phyloP scores from a whole-genome alignment of 345 rosid species.

The Hirschfeldia incana region DNA sequence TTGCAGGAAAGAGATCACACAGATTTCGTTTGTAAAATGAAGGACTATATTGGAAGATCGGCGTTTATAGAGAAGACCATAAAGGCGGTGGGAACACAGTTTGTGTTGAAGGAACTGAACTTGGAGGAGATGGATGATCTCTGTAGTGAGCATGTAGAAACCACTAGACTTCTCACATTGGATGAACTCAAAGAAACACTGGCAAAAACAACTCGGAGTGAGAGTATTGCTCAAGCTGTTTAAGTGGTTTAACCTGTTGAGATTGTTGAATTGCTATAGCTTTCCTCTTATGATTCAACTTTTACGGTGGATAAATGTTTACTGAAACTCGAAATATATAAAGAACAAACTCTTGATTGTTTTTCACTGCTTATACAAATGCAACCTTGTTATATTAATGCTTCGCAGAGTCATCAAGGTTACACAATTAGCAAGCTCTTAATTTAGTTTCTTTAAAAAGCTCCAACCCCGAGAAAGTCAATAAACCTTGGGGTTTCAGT shows the following conservation, averaged over 20 bases:
- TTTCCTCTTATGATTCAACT: neutral
- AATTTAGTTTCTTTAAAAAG: conserved; percentile 4
- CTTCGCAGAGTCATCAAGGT: conserved; percentile 8
- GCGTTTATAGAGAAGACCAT: conserved; percentile 58
- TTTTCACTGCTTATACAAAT: conserved; percentile 18
- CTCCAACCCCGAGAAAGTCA: conserved; percentile 68
- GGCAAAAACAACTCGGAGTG: conserved; percentile 3
- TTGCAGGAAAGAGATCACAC: conserved; percentile 65
- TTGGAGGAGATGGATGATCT: conserved; percentile 13
- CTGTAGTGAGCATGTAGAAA: conserved; percentile 9
- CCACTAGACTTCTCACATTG: conserved; percentile 24
- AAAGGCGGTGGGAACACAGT: conserved; percentile 45
- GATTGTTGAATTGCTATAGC: neutral
- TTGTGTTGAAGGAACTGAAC: conserved; percentile 16
- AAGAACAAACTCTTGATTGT: conserved; percentile 11
- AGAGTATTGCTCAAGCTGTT: conserved; percentile 19
- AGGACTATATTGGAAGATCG: conserved; percentile 62
- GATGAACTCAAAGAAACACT: conserved; percentile 17
- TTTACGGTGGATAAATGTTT: neutral
- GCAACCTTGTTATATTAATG: conserved; percentile 24
- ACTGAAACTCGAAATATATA: neutral
- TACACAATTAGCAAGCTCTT: conserved; percentile 16
- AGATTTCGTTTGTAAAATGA: conserved; percentile 66
- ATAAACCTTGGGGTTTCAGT: conserved; percentile 45
- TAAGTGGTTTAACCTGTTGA: neutral